Conservation (phyloP, 768 basidiomycete species). For the Clathrus columnatus region DNA sequence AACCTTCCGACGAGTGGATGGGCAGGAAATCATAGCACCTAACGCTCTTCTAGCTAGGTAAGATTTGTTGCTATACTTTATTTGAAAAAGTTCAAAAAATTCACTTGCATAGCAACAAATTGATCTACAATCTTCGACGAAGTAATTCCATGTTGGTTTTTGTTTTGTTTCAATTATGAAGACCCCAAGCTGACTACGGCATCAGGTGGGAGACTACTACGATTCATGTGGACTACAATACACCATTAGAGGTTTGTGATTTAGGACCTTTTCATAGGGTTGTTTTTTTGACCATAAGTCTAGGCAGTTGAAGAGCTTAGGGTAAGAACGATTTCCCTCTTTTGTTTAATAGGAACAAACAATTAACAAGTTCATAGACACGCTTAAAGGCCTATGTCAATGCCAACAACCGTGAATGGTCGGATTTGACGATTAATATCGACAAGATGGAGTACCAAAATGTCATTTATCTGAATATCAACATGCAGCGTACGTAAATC, state of each 20-base stretch:
- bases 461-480: slow-evolving; percentile 54
- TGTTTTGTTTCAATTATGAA: not conserved
- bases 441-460: slow-evolving; percentile 78
- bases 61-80: not conserved
- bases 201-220: slow-evolving; percentile 60
- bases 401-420: slow-evolving; percentile 66
- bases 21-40: slow-evolving; percentile 71
- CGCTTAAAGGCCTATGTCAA: slow-evolving; percentile 52
- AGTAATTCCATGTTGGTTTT: slow-evolving; percentile 58
- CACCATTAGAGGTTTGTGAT: slow-evolving; percentile 46
- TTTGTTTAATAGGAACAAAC: not conserved
- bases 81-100: not conserved
- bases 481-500: slow-evolving; percentile 56
- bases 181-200: slow-evolving; percentile 1
- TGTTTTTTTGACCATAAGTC: not conserved
- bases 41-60: slow-evolving; percentile 53
- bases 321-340: not conserved
- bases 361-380: not conserved
- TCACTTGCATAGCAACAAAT: slow-evolving; percentile 37
- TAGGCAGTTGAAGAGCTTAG: slow-evolving; percentile 51
- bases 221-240: slow-evolving; percentile 57
- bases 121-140: slow-evolving; percentile 71
- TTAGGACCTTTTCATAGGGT: not conserved
- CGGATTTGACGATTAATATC: slow-evolving; percentile 52
- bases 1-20: slow-evolving; percentile 70